Evolutionary conservation across 1,284 basidiomycete species (phyloP), one percentile per base, ranked within the genome.

Genomic region (Malassezia equina): DNA sequence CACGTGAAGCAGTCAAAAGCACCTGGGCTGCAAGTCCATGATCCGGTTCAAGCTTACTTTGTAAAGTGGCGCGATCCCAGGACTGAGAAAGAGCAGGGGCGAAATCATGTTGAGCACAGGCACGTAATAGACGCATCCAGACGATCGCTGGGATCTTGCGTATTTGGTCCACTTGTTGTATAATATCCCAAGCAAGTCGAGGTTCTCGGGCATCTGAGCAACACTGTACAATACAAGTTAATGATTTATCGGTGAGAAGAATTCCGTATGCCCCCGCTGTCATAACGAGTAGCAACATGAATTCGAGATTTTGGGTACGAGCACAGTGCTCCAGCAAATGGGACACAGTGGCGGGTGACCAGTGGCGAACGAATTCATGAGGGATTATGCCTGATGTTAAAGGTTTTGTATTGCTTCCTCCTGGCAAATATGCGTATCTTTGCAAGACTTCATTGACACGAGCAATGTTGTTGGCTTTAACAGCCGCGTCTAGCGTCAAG

Each of bases 51-150:
- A 58, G 43, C 0, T 59, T 52, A 2, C 59, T 58, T 12, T 58
- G 46, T 1, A 39, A 47, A 6, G 64, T 54, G 8, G 51, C 58
- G 9, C 47, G 51, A 7, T 62, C 47, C 69, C 69, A 71, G 6
- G 67, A 62, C 13, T 62, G 53, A 17, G 61, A 55, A 3, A 68
- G 53, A 5, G 60, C 69, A 7, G 63, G 60, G 8, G 64, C 15
- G 40, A 63, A 66, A 36, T 58, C 57, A 1, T 55, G 55, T 27
- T 62, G 57, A 12, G 67, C 65, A 29, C 62, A 67, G 1, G 49
- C 45, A 9, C 64, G 56, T 27, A 71, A 57, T 13, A 65, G 51
- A 9, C 58, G 44, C 61, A 69, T 68, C 66, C 67, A 69, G 12
- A 59, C 2, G 47, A 52, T 13, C 49, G 44, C 52, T 0, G 64